A percentile compares a stretch with the other conserved stretches of the same genome.
Conservation (phyloP, 1,284 basidiomycete species). For the Hortiboletus rubellus region DNA sequence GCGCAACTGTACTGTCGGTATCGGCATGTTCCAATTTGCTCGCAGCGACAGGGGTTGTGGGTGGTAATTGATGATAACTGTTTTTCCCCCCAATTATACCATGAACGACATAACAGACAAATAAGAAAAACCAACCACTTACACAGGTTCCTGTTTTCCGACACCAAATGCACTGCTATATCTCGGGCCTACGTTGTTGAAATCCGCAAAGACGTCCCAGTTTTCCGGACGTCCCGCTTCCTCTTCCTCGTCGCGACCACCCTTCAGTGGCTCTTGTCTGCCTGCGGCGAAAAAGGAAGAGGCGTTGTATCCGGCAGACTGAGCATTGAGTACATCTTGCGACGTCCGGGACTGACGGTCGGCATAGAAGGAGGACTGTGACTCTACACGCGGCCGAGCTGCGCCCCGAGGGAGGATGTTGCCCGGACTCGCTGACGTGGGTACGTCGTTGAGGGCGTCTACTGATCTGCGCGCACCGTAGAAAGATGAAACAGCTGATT, state of each 20-base stretch:
- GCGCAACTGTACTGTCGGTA: conserved; percentile 35
- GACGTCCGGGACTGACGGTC: conserved; percentile 41
- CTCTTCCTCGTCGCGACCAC: conserved; percentile 62
- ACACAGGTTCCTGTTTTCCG: conserved; percentile 40
- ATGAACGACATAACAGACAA: conserved; percentile 5
- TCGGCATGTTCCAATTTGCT: conserved; percentile 35
- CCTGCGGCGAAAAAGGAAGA: conserved; percentile 64
- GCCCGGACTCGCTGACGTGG: conserved; percentile 16
- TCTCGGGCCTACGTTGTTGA: conserved; percentile 83
- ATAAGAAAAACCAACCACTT: conserved; percentile 15
- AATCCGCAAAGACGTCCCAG: conserved; percentile 89
- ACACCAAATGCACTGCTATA: conserved; percentile 65
- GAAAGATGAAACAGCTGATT: conserved; percentile 74
- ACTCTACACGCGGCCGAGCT: conserved; percentile 53
- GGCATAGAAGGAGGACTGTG: conserved; percentile 64
- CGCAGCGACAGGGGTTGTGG: conserved; percentile 36
- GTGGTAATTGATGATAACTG: conserved; percentile 58
- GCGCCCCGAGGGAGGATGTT: conserved; percentile 26
- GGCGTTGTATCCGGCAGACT: conserved; percentile 66
- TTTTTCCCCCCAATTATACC: not conserved
- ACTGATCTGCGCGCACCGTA: conserved; percentile 64
- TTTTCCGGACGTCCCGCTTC: conserved; percentile 45
- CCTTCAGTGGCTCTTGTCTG: conserved; percentile 71
- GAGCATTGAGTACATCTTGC: conserved; percentile 45
- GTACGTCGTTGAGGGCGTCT: conserved; percentile 56